Evolutionary conservation across 352 stramenopile species (phyloP), one percentile per base, ranked within the genome.

Genomic region (Globisporangium ultimum): DNA sequence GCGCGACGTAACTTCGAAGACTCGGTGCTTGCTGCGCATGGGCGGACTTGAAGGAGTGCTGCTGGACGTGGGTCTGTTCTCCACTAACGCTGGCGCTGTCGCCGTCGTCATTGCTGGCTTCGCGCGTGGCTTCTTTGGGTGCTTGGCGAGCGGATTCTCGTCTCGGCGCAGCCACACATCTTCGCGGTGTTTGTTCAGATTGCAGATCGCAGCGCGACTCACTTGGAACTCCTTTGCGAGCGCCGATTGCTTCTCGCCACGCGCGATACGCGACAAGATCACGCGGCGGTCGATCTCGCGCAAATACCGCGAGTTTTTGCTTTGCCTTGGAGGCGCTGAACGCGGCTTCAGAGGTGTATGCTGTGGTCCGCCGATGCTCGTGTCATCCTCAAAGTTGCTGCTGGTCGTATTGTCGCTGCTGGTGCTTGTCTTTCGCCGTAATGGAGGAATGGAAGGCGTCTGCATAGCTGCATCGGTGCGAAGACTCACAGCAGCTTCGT

Each of bases 161-260:
- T 82, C 58, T 45, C 62, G 69, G 9, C 72, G 63, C 15, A 68
- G 73, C 43, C 85, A 36, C 1, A 85, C 75, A 10, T 72, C 63
- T 17, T 79, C 69, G 3, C 77, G 58, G 48, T 87, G 70, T 55
- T 87, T 84, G 61, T 84, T 74, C 41, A 87, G 46, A 55, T 87
- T 87, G 53, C 74, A 87, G 49, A 87, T 84, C 8, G 77, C 74
- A 0, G 77, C 73, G 21, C 77, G 74, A 53, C 70, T 84, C 24
- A 87, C 73, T 28, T 76, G 61, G 58, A 80, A 87, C 55, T 87
- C 79, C 62, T 87, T 89, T 18, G 78, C 76, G 3, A 87, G 68
- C 20, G 67, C 67, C 0, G 79, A 71, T 32, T 87, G 74, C 56
- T 87, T 85, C 63, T 89, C 79, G 3, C 78, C 78, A 18, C 74